Conservation (phyloP, 768 basidiomycete species). For the Xerocomellus chrysenteron region DNA sequence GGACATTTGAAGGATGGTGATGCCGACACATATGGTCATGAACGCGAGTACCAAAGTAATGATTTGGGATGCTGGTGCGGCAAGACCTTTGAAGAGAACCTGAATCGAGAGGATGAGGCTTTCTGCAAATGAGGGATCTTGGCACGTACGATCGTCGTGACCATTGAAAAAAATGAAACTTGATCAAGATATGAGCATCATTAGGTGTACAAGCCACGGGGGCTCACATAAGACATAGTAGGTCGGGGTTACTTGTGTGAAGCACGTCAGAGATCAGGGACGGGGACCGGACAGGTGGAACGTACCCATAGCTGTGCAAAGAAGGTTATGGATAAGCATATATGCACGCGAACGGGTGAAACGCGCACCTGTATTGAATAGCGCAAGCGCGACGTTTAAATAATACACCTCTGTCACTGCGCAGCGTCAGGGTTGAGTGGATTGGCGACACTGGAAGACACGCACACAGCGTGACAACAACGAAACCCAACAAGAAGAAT, state of each 20-base stretch:
- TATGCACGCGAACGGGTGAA: background rate
- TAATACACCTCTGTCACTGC: conserved; percentile 91
- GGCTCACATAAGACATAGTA: conserved; percentile 81
- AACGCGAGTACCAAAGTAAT: conserved; percentile 92
- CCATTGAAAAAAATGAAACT: conserved; percentile 85
- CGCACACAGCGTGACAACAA: conserved; percentile 77
- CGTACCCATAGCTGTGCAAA: conserved; percentile 62
- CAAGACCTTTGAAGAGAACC: conserved; percentile 89
- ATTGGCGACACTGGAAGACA: conserved; percentile 7
- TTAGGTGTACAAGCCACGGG: background rate
- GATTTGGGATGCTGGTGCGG: conserved; percentile 73
- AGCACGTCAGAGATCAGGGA: conserved; percentile 19
- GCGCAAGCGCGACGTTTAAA: conserved; percentile 90
- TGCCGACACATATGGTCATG: conserved; percentile 87
- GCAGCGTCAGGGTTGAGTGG: conserved; percentile 3
- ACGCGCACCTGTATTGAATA: conserved; percentile 83
- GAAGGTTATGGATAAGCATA: background rate
- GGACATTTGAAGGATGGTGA: conserved; percentile 93
- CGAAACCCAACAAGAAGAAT: conserved; percentile 84
- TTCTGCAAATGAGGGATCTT: background rate
- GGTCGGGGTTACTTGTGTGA: conserved; percentile 68
- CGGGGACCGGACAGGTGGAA: conserved; percentile 8
- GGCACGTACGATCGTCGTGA: conserved; percentile 73
- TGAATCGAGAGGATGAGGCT: conserved; percentile 26
- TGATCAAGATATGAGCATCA: background rate